Evolutionary conservation across 2,329 filamentous ascomycete species (phyloP).

Genomic region (Hawksworthiomyces lignivorus): DNA sequence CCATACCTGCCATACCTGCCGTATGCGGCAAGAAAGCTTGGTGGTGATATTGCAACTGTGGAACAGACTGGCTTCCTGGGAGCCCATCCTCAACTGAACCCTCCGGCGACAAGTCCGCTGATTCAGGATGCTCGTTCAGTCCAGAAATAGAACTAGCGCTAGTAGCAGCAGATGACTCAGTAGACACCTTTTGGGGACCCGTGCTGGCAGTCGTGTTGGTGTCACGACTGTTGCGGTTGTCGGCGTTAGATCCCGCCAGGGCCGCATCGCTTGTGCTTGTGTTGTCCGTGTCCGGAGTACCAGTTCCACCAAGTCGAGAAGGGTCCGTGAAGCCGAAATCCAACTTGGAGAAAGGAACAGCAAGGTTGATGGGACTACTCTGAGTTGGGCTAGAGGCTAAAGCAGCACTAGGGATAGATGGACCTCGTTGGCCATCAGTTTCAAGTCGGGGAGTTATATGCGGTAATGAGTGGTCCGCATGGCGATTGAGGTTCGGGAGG

Average conservation of each 20-base stretch:
- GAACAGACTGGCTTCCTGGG: constrained; percentile 37
- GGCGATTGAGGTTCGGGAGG: constrained; percentile 2
- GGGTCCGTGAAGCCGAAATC: constrained; percentile 6
- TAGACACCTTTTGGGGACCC: constrained; percentile 40
- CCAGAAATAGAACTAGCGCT: constrained; percentile 50
- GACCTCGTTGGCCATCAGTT: no score
- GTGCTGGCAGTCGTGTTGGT: constrained; percentile 44
- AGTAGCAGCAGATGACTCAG: constrained; percentile 46
- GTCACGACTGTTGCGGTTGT: constrained; percentile 43
- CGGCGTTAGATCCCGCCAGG: constrained; percentile 24
- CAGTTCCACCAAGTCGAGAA: constrained; percentile 5
- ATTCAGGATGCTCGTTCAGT: constrained; percentile 36
- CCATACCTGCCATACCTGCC: background rate
- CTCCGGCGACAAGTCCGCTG: constrained; percentile 38
- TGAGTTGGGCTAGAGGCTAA: constrained; percentile 1
- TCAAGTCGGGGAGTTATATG: no score
- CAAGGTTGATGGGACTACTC: background rate
- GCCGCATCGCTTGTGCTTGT: constrained; percentile 25
- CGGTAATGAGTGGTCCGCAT: no score
- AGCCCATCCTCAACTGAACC: constrained; percentile 42
- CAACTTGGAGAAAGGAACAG: background rate
- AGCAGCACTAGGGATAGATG: no score
- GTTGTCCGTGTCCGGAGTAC: constrained; percentile 25
- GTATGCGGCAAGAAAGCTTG: constrained; percentile 31
- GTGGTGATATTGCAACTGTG: constrained; percentile 56